These are phyloP conservation scores for Starmerella scarabaei DNA, from an alignment of 805 yeast species.

Conservation along the genomic window DNA sequence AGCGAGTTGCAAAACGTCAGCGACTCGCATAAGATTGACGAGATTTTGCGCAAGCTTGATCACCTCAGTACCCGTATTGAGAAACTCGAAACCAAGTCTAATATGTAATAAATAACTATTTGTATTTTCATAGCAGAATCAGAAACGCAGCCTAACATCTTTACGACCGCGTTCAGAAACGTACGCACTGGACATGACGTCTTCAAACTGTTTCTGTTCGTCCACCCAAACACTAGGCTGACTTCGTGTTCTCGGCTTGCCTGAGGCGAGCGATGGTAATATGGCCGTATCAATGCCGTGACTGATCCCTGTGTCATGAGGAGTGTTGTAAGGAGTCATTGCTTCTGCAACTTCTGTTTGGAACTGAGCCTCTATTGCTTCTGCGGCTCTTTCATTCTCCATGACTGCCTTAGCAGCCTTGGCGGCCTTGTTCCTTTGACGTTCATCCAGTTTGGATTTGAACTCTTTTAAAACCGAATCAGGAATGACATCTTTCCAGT, in stretches of 20 bases:
- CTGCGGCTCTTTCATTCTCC: conserved; percentile 24
- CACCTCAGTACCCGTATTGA: conserved; percentile 15
- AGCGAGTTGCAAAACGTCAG: neutral
- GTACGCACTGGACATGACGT: conserved; percentile 16
- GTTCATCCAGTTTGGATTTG: conserved; percentile 20
- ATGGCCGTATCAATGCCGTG: conserved; percentile 13
- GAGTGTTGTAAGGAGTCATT: conserved; percentile 13
- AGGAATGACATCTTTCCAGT: conserved; percentile 45
- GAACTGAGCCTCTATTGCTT: conserved; percentile 28
- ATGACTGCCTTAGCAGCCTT: conserved; percentile 22
- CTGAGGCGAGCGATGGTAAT: conserved; percentile 18
- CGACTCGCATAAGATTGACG: conserved; percentile 11
- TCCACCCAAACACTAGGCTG: conserved; percentile 15
- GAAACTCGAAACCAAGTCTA: conserved; percentile 11
- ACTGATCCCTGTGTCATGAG: neutral
- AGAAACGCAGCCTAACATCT: conserved; percentile 11
- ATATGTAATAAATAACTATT: neutral
- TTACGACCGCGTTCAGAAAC: conserved; percentile 20
- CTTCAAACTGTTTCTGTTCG: conserved; percentile 14
- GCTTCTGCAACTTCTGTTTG: conserved; percentile 23
- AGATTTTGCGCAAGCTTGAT: conserved; percentile 15
- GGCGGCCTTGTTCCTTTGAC: conserved; percentile 18
- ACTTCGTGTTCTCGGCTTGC: conserved; percentile 6
- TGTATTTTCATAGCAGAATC: neutral
- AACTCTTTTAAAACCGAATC: conserved; percentile 23